Percentiles rank a stretch among this genome's conserved stretches.
These are phyloP conservation scores for Aspergillus novofumigatus DNA, from an alignment of 2,329 filamentous ascomycete genomes.

Conservation along the genomic window DNA sequence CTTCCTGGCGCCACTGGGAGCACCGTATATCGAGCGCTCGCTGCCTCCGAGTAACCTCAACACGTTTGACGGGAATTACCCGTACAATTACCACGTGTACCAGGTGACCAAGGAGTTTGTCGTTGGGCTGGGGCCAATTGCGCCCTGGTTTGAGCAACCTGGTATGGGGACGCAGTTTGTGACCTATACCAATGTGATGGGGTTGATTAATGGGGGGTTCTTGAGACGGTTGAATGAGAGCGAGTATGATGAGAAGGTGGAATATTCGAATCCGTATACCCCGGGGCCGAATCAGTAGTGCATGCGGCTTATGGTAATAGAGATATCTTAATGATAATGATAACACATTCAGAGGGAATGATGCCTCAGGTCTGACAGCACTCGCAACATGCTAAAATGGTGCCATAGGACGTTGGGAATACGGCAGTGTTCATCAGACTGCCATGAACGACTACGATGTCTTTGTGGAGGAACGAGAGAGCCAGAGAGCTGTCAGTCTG, in stretches of 20 bases:
- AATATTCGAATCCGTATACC: constrained; percentile 19
- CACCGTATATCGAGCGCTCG: constrained; percentile 46
- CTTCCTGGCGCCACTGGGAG: constrained; percentile 42
- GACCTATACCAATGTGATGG: constrained; percentile 23
- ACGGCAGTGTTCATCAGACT: constrained; percentile 53
- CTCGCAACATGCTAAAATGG: not conserved
- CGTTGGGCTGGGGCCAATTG: constrained; percentile 45
- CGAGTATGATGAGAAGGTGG: constrained; percentile 20
- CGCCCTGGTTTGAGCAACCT: constrained; percentile 50
- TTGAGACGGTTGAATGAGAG: constrained; percentile 21
- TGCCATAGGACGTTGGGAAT: constrained; percentile 41
- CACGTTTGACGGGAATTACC: constrained; percentile 34
- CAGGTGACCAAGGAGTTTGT: constrained; percentile 38
- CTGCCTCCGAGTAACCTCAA: constrained; percentile 47
- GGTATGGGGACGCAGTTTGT: constrained; percentile 43
- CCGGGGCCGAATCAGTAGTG: constrained; percentile 9
- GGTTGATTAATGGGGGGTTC: constrained; percentile 31
- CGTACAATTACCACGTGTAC: constrained; percentile 51
- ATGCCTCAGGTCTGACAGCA: not conserved
- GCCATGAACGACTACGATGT: constrained; percentile 51
- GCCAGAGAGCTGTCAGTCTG: constrained; percentile 50
- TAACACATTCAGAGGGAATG: not conserved
- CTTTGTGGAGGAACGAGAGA: constrained; percentile 47
- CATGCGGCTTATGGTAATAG: no score
- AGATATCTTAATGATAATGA: not conserved